Evolutionary conservation across 495 filamentous ascomycete species (phyloP), one percentile per base, ranked within the genome.

Genomic region (Penicillium samsonianum): DNA sequence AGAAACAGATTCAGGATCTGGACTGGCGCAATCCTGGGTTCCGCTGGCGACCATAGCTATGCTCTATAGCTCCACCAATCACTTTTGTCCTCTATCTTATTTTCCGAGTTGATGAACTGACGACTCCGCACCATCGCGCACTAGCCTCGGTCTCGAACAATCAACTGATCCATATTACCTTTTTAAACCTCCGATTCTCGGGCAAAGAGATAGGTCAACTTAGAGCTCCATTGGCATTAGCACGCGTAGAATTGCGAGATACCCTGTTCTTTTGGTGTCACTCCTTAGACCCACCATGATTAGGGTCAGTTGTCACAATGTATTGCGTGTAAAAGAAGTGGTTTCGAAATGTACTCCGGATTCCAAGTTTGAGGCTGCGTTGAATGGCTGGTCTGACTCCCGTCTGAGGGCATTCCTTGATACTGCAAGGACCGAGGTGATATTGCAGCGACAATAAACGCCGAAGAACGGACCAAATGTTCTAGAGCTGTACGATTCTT

Each of bases 21-120:
- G 88, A 90, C 62, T 91, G 87, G 86, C 79, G 77, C 57, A 86
- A 91, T 64, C 88, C 88, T 7, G 84, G 72, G n/a, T 90, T 88
- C 69, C 79, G 74, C 62, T 87, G 78, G 86, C 78, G 70, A 65
- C 80, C 77, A 58, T 87, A 67, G 69, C 12, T 4, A 17, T 26
- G 30, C 7, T 41, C 5, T 25, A 0, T 12, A 14, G 3, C 14
- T 20, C 23, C 2, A 11, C n/a, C 37, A 41, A 52, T 41, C 23
- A 16, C n/a, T 17, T 41, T 23, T 8, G 16, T 22, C 4, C 16
- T 30, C 2, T 42, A 20, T 30, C n/a, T 42, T 30, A 19, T 19
- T 42, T 9, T 22, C 11, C 11, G 17, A 43, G 40, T 8, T 35
- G 16, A 14, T 23, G 20, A 20, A 8, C 7, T 28, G 8, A 30